These are phyloP conservation scores for Dothiorella sarmentorum DNA, from an alignment of 2,329 filamentous ascomycete genomes.

Conservation along the genomic window DNA sequence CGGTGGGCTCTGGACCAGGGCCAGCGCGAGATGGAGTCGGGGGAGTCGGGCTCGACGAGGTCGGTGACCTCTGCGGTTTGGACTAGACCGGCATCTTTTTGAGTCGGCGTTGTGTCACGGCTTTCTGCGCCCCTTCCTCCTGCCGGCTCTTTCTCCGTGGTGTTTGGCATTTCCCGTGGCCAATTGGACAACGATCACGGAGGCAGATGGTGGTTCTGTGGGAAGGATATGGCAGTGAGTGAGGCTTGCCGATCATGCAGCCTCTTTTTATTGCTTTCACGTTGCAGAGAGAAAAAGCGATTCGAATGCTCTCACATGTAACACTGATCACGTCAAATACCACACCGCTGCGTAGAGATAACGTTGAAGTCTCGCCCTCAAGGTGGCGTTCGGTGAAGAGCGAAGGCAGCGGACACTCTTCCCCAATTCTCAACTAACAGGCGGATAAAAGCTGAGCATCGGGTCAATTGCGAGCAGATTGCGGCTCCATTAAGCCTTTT, in stretches of 20 bases:
- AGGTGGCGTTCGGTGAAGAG: background rate
- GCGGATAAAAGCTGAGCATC: background rate
- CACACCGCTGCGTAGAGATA: background rate
- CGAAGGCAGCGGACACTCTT: background rate
- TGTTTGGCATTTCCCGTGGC: background rate
- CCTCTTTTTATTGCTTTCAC: background rate
- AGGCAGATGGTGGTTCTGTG: too few species aligned
- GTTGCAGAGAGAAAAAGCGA: too few species aligned
- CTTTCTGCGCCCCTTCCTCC: background rate
- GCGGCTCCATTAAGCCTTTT: slow-evolving; percentile 9
- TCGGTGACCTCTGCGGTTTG: background rate
- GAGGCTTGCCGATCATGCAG: background rate
- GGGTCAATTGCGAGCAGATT: background rate
- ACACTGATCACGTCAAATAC: slow-evolving; percentile 6
- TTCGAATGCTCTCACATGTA: background rate
- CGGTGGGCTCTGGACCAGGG: background rate
- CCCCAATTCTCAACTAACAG: background rate
- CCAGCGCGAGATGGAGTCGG: background rate
- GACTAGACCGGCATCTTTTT: background rate
- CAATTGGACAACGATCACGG: too few species aligned
- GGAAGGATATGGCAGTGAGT: too few species aligned
- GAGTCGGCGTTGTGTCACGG: background rate
- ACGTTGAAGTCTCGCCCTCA: background rate
- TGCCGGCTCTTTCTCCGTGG: background rate
- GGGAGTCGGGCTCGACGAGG: background rate